Evolutionary conservation across 2,329 filamentous ascomycete genomes (phyloP), one percentile per base, ranked within the genome.

Genomic region (Metarhizium brunneum): DNA sequence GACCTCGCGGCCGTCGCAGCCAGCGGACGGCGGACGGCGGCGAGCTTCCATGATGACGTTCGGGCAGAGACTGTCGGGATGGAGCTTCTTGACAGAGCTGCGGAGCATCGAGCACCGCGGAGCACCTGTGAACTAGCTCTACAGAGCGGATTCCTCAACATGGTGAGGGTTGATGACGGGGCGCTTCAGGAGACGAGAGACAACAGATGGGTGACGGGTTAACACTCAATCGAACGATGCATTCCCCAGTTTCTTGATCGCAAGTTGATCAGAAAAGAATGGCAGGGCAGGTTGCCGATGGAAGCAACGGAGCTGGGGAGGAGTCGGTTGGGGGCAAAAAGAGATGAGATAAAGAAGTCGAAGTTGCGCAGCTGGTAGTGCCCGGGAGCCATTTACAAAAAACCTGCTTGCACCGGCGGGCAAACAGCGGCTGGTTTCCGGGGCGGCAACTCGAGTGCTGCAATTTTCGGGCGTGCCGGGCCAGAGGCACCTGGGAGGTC

Each of bases 141-240:
- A 66, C 79, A 79, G 63, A 89, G 73, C 63, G 84, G 82, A 71
- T 80, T 82, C 76, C 85, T 84, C 80, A 90, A 80, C 87, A 90
- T 90, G 76, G 72, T 80, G 75, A 70, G 68, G 66, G 59, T 50
- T 56, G 56, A 50, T 57, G 49, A 53, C 52, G 54, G 54, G 50
- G 29, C 38, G 32, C 25, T 60, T 59, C 51, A 55, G 55, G 52
- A 51, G 56, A 51, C 47, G 18, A 40, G 40, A 32, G 25, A 43
- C 29, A 53, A 53, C 32, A 11, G 32, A 50, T n/a, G 20, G 59
- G 58, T 54, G 14, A 14, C 32, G 57, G 57, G 47, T 57, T 50
- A 61, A 59, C 63, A 54, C 55, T 59, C 56, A 50, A 52, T 35
- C 29, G 54, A 58, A 57, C 58, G 58, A 66, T 63, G 61, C 68